phyloP scores from a whole-genome alignment of 1,139 yeast genomes.

The Ogataea hybrid region DNA sequence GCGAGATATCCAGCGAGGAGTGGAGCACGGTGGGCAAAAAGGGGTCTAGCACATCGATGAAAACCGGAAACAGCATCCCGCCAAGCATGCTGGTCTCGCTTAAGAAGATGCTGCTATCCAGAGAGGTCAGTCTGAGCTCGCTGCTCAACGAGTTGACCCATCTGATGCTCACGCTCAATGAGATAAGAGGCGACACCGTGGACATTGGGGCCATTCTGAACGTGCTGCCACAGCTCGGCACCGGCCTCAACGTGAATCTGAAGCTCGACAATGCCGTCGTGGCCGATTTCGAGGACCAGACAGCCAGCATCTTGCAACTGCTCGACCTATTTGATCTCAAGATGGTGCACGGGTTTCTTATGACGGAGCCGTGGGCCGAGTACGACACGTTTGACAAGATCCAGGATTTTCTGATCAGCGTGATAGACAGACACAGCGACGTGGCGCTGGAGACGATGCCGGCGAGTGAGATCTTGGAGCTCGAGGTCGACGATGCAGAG shows the following conservation, averaged over 20 bases:
- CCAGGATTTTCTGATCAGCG: conserved; percentile 40
- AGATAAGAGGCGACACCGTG: conserved; percentile 23
- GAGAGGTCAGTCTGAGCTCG: conserved; percentile 34
- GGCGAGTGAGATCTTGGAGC: conserved; percentile 1
- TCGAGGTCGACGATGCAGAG: conserved; percentile 5
- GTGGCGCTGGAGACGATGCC: conserved; percentile 12
- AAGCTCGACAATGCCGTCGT: conserved; percentile 43
- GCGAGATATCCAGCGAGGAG: conserved; percentile 34
- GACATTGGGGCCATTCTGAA: conserved; percentile 34
- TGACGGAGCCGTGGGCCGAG: conserved; percentile 30
- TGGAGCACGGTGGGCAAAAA: conserved; percentile 23
- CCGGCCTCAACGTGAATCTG: conserved; percentile 77
- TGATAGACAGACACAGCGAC: conserved; percentile 13
- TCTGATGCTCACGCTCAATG: conserved; percentile 35
- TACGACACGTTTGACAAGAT: conserved; percentile 44
- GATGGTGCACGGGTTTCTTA: conserved; percentile 53
- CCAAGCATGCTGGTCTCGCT: conserved; percentile 23
- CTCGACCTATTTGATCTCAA: conserved; percentile 41
- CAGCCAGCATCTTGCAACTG: conserved; percentile 26
- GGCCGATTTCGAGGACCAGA: conserved; percentile 26
- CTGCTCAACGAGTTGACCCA: conserved; percentile 48
- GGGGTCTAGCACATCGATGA: conserved; percentile 1
- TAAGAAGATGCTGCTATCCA: conserved; percentile 31
- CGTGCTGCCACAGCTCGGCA: conserved; percentile 59
- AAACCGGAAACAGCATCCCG: background rate